Base-by-base conservation (phyloP, 164 flowering plant species). In the Tetracentron sinense region DNA sequence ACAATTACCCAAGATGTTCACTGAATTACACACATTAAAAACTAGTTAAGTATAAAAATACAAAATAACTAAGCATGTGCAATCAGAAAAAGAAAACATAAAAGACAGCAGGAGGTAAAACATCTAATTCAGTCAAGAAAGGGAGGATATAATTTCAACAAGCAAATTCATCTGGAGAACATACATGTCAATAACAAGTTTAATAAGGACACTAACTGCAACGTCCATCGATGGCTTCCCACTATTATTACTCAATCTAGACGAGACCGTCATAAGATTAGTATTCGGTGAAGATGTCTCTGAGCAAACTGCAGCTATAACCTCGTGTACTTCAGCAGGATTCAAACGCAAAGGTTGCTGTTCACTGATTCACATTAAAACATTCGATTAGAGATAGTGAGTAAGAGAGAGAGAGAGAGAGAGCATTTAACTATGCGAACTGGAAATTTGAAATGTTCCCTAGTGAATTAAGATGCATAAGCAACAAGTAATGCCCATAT, bases 131-230 rank as follows among this genome's bases (percentile, higher is more conserved):
- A 33, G 10, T 8, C 8, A 38, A 14, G 0, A 47, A 61, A 10
- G 38, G n/a, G n/a, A n/a, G n/a, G n/a, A n/a, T n/a, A n/a, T n/a
- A n/a, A n/a, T n/a, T n/a, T n/a, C n/a, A 56, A 42, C 31, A 59
- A 65, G 55, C 23, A 60, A 54, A 47, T 19, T 63, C 26, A 67
- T n/a, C 12, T 53, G 56, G 66, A 38, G 44, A 76, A 75, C 96
- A 63, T 92, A 95, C 99, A 92, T 95, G 91, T 95, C 99, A 77
- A 95, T 95, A 46, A 95, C 90, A 73, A 95, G 96, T 78, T 95
- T 95, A 35, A 95, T 82, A 55, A 95, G 94, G 67, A 95, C 97
- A 76, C 99, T 95, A 68, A 82, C 97, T 74, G 97, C 99, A 62
- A 85, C 94, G 79, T 95, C 99, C 74, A 85, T 81, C 21, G 96